Conservation (phyloP, 2,329 filamentous ascomycete species). For the Neonectria magnoliae region DNA sequence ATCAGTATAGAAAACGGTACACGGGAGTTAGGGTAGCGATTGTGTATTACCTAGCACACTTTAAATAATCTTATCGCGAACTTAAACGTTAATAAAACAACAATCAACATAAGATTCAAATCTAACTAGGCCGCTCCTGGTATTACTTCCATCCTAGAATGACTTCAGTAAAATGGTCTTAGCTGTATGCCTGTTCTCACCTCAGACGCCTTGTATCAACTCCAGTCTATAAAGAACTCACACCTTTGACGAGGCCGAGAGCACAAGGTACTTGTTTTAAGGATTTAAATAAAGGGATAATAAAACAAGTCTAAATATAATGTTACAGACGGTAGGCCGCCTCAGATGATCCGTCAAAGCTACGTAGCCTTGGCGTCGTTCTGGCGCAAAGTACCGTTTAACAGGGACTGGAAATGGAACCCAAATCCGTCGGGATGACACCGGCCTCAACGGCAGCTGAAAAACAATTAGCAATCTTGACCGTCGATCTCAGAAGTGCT, state of each 20-base stretch:
- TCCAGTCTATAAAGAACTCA: not conserved
- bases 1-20: not conserved
- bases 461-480: conserved; percentile 6
- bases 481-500: not conserved
- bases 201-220: not conserved
- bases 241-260: not conserved
- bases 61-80: not conserved
- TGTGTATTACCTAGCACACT: not conserved
- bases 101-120: not conserved
- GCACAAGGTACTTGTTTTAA: not conserved
- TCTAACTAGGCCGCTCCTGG: no score
- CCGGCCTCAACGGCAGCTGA: conserved; percentile 35
- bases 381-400: not conserved
- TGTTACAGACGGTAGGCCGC: not conserved
- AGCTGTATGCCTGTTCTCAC: not conserved
- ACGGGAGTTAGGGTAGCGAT: not conserved
- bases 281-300: not conserved
- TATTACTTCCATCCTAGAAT: no score
- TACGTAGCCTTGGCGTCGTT: not conserved
- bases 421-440: conserved; percentile 36
- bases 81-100: not conserved
- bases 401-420: conserved; percentile 31
- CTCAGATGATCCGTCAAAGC: not conserved
- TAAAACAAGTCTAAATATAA: conserved; percentile 1
- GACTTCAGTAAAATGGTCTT: not conserved